Conservation (phyloP, 768 basidiomycete genomes). For the Trichaptum fuscoviolaceum region DNA sequence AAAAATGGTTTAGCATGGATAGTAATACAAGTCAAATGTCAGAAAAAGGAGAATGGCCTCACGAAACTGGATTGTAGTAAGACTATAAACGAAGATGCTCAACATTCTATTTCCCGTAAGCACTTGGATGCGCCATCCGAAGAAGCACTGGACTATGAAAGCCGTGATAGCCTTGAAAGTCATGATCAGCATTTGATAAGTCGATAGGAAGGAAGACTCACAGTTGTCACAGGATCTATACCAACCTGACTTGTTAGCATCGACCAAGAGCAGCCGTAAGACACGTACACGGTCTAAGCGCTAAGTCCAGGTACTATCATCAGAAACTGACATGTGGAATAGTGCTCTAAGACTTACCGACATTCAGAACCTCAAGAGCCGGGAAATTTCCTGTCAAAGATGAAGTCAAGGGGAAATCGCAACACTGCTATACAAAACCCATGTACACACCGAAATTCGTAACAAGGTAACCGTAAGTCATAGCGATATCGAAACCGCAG, state of each 20-base stretch:
- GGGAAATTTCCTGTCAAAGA: background rate
- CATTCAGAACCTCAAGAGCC: background rate
- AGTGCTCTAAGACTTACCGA: background rate
- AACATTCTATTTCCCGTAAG: conserved; percentile 26
- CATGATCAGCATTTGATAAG: background rate
- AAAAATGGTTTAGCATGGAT: background rate
- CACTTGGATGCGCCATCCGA: conserved; percentile 37
- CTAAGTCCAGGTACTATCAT: background rate
- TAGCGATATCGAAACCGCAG: conserved; percentile 37
- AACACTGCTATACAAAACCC: background rate
- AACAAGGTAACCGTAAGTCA: conserved; percentile 44
- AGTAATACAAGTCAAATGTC: background rate
- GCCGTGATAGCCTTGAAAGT: conserved; percentile 38
- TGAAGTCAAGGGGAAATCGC: background rate
- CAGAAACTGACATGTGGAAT: background rate
- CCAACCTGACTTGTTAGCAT: background rate
- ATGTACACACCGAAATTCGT: conserved; percentile 35
- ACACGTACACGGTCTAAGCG: background rate
- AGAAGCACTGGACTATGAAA: conserved; percentile 41
- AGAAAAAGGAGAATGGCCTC: conserved; percentile 6
- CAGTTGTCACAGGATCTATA: conserved; percentile 42
- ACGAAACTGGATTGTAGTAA: conserved; percentile 20
- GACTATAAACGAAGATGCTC: conserved; percentile 20
- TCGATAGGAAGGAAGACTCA: conserved; percentile 14
- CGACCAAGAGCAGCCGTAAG: background rate